Evolutionary conservation across 805 yeast genomes (phyloP).

Genomic region (Candida vartiovaarae): DNA sequence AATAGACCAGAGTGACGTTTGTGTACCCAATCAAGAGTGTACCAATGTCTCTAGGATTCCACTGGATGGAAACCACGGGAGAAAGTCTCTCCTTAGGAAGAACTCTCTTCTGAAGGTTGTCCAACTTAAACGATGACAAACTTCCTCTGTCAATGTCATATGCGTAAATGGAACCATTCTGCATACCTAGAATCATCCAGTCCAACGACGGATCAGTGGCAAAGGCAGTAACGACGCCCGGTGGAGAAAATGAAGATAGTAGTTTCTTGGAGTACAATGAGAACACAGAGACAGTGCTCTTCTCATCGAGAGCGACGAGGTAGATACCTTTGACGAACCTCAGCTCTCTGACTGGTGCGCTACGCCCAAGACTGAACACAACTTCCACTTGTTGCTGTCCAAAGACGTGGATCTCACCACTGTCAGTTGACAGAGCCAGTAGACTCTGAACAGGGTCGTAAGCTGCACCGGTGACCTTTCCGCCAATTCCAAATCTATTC

Average conservation of each 20-base stretch:
- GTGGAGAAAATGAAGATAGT: conserved; percentile 53
- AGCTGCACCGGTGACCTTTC: conserved; percentile 60
- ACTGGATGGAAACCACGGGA: conserved; percentile 57
- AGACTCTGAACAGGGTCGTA: conserved; percentile 87
- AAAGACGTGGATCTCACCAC: conserved; percentile 65
- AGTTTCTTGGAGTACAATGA: conserved; percentile 60
- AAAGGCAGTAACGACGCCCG: conserved; percentile 58
- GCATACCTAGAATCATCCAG: conserved; percentile 76
- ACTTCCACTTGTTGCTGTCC: conserved; percentile 82
- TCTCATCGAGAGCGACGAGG: conserved; percentile 61
- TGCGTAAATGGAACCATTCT: conserved; percentile 63
- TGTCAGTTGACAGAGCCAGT: conserved; percentile 69
- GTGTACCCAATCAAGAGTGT: conserved; percentile 67
- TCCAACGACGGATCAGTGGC: conserved; percentile 85
- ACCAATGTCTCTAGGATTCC: conserved; percentile 91
- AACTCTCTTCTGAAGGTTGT: conserved; percentile 58
- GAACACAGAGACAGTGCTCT: conserved; percentile 56
- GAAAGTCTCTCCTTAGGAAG: conserved; percentile 53
- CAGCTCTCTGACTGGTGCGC: conserved; percentile 46
- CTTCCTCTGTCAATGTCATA: conserved; percentile 78
- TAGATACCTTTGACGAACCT: conserved; percentile 76
- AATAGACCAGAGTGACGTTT: conserved; percentile 61
- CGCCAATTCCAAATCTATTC: conserved; percentile 50
- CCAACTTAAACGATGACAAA: conserved; percentile 58
- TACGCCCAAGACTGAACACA: conserved; percentile 45